Evolutionary conservation across 2,329 filamentous ascomycete genomes (phyloP).

Genomic region (Claviceps humidiphila): DNA sequence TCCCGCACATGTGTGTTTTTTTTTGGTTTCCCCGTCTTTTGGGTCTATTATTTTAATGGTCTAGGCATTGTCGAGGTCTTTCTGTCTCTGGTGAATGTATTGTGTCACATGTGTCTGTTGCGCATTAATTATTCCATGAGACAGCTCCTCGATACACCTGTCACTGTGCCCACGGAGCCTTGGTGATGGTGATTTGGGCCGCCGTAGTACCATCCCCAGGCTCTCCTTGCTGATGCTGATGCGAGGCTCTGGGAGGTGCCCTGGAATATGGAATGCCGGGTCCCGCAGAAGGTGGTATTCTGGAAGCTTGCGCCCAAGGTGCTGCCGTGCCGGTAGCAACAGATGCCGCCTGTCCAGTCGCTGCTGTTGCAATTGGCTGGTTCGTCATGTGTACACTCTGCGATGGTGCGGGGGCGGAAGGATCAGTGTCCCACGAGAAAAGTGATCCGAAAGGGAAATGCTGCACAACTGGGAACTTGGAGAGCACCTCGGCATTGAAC

Average conservation of each 20-base stretch:
- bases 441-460: conserved; percentile 77
- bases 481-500: conserved; percentile 93
- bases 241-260: conserved; percentile 13
- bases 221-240: conserved; percentile 10
- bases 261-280: conserved; percentile 28
- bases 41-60: conserved; percentile 6
- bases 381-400: conserved; percentile 44
- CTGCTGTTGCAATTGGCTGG: conserved; percentile 26
- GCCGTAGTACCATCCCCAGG: conserved; percentile 18
- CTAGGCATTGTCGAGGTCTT: conserved; percentile 3
- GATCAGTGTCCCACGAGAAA: conserved; percentile 64
- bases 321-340: conserved; percentile 25
- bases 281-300: conserved; percentile 22
- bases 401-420: conserved; percentile 36
- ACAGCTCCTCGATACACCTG: neutral
- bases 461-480: conserved; percentile 97
- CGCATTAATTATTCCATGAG: neutral
- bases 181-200: conserved; percentile 28
- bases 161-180: conserved; percentile 32
- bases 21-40: conserved; percentile 6
- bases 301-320: conserved; percentile 30
- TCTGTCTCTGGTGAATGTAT: neutral
- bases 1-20: conserved; percentile 5
- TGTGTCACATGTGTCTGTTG: neutral
- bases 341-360: conserved; percentile 11